Evolutionary conservation across 306 rosid species (phyloP).

Genomic region (Quercus wislizeni): DNA sequence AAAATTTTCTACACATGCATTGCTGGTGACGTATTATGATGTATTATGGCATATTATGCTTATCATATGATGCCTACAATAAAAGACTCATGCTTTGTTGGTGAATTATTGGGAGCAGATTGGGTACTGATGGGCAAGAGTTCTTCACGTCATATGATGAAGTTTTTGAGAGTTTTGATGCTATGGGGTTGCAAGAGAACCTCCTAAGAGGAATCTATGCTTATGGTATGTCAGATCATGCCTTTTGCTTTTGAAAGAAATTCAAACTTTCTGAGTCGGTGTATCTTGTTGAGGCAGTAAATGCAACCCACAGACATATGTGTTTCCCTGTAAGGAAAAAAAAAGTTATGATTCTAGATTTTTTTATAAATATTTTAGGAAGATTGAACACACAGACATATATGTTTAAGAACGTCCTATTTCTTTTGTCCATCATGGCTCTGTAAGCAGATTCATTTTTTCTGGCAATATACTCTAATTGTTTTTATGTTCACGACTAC

Average conservation of each 20-base stretch:
- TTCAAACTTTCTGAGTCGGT: neutral
- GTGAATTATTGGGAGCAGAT: conserved; percentile 38
- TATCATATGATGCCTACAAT: neutral
- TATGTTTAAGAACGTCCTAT: neutral
- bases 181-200: conserved; percentile 76
- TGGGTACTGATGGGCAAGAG: conserved; percentile 55
- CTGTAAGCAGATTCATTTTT: neutral
- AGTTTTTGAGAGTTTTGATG: conserved; percentile 60
- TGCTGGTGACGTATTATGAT: neutral
- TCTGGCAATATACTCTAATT: neutral
- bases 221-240: conserved; percentile 42
- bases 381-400: neutral
- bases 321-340: neutral
- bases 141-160: conserved; percentile 70
- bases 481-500: neutral
- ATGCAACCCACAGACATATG: neutral
- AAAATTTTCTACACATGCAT: neutral
- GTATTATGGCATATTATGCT: neutral
- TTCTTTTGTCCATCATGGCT: neutral
- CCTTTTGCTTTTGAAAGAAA: neutral
- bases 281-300: neutral
- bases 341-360: neutral
- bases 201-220: conserved; percentile 76
- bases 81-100: conserved; percentile 13
- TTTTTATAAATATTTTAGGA: neutral